Base-by-base conservation (phyloP, 1,284 basidiomycete genomes). In the Ganoderma boninense region DNA sequence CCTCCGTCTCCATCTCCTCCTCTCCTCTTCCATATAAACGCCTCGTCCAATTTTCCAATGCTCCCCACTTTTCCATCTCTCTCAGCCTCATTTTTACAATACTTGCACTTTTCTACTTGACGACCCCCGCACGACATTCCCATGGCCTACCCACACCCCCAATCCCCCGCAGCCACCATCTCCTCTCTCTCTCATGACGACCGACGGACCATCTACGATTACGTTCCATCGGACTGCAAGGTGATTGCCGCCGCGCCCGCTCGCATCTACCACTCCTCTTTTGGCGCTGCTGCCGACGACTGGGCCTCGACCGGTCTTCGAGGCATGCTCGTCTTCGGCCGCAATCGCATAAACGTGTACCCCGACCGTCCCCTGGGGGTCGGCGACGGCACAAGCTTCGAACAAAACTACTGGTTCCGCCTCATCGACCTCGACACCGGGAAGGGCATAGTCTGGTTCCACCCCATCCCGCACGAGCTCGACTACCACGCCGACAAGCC, bases 401-500 rank as follows among this genome's bases (percentile, higher is more conserved):
- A 79, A 60, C 74, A 75, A 49, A 70, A 71, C 44, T 90, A 87
- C 84, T 90, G 91, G 83, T 92, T 95, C 79, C 87, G 95, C 38
- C 89, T 97, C 56, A 87, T 95, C 71, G 88, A 96, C 71, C 83
- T 87, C 79, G 87, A 88, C 42, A 89, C 89, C 2, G 87, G 91
- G 44, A 94, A 93, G 74, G 89, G 79, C 38, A 73, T 95, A 49
- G 88, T 95, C 20, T 98, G 97, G 97, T 89, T 93, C 80, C 96
- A 97, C 81, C 92, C 92, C 76, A 85, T 98, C 59, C 95, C 94
- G 6, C 88, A 90, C 60, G 87, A 89, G 71, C 91, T 97, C 77
- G 87, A 91, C 68, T 98, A 97, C 82, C 90, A 91, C 75, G 87
- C 94, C 76, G 96, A 98, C 81, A 91, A 94, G 73, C 94, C 95